A percentile compares a stretch with the other conserved stretches of the same genome.
Conservation (phyloP, 805 yeast species). For the Metschnikowia arizonensis region DNA sequence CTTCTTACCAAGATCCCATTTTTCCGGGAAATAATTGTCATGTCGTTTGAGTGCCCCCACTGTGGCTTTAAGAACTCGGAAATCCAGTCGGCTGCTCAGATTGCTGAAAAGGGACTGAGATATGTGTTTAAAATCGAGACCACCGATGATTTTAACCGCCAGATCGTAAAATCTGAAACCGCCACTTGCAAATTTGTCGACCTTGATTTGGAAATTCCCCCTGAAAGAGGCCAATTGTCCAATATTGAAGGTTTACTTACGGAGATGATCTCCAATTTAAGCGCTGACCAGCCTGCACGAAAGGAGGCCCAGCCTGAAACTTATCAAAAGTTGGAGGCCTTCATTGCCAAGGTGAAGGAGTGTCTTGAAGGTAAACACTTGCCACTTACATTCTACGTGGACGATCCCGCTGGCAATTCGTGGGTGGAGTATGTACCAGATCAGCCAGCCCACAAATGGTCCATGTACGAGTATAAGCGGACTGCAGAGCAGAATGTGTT, state of each 20-base stretch:
- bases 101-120: conserved; percentile 83
- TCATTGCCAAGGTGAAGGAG: conserved; percentile 56
- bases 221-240: conserved; percentile 89
- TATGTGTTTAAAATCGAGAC: conserved; percentile 65
- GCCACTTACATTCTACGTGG: conserved; percentile 75
- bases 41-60: conserved; percentile 95
- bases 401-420: conserved; percentile 96
- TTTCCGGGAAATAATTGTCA: conserved; percentile 83
- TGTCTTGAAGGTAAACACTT: conserved; percentile 64
- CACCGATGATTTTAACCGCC: conserved; percentile 76
- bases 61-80: conserved; percentile 90
- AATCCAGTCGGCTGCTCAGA: conserved; percentile 91
- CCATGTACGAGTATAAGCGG: conserved; percentile 74
- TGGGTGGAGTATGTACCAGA: conserved; percentile 90
- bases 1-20: conserved; percentile 86
- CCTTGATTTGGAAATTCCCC: conserved; percentile 90
- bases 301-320: conserved; percentile 68
- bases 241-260: conserved; percentile 84
- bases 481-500: conserved; percentile 83
- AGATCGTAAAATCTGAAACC: conserved; percentile 86
- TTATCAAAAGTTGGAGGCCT: conserved; percentile 67
- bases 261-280: conserved; percentile 80
- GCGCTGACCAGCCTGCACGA: conserved; percentile 77
- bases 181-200: conserved; percentile 78
- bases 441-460: conserved; percentile 87